These are phyloP conservation scores for Rhizophagus sp. DNA, from an alignment of 192 early-diverging fungal species.

Conservation along the genomic window DNA sequence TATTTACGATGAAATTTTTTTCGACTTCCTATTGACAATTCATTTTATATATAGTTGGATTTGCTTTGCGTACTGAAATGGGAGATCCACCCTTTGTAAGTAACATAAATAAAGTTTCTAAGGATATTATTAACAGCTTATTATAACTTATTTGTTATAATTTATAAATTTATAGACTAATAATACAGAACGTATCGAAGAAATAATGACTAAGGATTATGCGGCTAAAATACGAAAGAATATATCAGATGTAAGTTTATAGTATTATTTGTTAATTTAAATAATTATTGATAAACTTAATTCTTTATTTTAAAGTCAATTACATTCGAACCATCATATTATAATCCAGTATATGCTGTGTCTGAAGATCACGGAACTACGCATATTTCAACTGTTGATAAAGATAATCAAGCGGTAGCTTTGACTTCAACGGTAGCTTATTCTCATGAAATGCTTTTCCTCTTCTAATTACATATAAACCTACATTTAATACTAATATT, in stretches of 20 bases:
- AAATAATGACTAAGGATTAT: constrained; percentile 71
- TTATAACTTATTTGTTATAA: neutral
- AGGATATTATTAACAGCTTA: neutral
- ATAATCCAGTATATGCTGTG: constrained; percentile 77
- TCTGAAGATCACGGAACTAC: constrained; percentile 88
- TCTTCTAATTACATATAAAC: neutral
- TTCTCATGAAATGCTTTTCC: neutral
- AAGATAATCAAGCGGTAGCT: constrained; percentile 74
- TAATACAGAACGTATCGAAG: constrained; percentile 56
- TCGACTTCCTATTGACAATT: neutral
- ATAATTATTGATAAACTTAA: neutral
- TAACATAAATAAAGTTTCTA: constrained; percentile 27
- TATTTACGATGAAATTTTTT: neutral
- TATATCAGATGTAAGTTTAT: constrained; percentile 63
- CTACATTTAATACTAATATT: neutral
- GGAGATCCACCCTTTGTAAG: constrained; percentile 77
- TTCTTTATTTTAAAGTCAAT: constrained; percentile 29
- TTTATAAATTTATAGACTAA: constrained; percentile 34
- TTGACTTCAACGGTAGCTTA: constrained; percentile 74
- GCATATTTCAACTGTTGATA: constrained; percentile 81
- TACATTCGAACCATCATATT: constrained; percentile 73
- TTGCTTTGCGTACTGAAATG: constrained; percentile 77
- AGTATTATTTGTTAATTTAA: neutral
- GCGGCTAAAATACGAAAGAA: constrained; percentile 65
- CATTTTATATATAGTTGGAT: constrained; percentile 51